Evolutionary conservation across 352 stramenopile genomes (phyloP), one percentile per base, ranked within the genome.

Genomic region (Thraustotheca clavata): DNA sequence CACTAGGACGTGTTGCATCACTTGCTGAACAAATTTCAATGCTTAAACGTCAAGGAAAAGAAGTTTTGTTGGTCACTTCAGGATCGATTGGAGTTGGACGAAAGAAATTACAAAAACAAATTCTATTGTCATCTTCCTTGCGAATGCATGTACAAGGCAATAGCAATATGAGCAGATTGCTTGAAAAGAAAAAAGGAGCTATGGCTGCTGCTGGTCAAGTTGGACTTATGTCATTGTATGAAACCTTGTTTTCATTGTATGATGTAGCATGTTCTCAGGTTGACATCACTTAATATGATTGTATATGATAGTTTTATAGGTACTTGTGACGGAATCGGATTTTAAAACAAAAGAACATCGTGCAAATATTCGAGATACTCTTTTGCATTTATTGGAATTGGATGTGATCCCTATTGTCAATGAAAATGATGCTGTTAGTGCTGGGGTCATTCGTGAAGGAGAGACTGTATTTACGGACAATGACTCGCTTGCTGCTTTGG

Each of bases 371-470:
- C 80, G 79, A 66, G 82, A 95, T 68, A 95, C 88, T n/a, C 85
- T 96, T 70, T 73, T 92, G 36, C 89, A 91, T 34, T 75, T 99
- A 38, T 76, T 99, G 18, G 81, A 88, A 62, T 73, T 98, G n/a
- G 95, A 97, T 32, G 95, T 98, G 52, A 93, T 99, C 24, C 96
- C 96, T 6, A 98, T 99, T 70, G 88, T 99, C 35, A 99, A 99
- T 74, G 96, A 99, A 70, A 99, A 99, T 74, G 96, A 99, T 83
- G 94, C 96, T 0, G 95, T 99, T 24, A 96, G 80, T 35, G 90
- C 84, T 6, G 80, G 70, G 34, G 75, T 93, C 29, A 98, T 98
- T 73, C 97, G 81, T 43, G 96, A 98, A 76, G 98, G 98, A 69
- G 95, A 99, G 69, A 76, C 69, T 34, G 76, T 93, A 26, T 98